These are phyloP conservation scores for Russula compacta DNA, from an alignment of 768 basidiomycete species.

Conservation along the genomic window DNA sequence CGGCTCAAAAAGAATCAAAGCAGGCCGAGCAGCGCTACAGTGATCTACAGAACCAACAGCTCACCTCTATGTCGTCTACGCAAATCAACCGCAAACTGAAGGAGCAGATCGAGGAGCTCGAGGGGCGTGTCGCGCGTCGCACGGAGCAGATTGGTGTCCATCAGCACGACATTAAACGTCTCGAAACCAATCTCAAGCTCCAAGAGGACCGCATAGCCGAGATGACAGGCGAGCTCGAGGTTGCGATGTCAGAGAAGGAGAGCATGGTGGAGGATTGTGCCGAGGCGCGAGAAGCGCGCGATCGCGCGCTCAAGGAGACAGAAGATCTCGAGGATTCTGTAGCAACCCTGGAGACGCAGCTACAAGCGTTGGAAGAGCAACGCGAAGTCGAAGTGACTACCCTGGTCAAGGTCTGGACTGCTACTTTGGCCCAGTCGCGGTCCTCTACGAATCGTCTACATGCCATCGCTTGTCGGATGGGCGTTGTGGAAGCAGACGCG, in stretches of 20 bases:
- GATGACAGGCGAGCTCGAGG: conserved; percentile 62
- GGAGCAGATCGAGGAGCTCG: conserved; percentile 60
- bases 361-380: conserved; percentile 21
- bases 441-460: not conserved
- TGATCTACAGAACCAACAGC: conserved; percentile 54
- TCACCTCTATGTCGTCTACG: conserved; percentile 47
- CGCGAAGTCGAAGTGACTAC: conserved; percentile 23
- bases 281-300: conserved; percentile 63
- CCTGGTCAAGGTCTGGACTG: conserved; percentile 22
- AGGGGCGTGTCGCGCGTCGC: conserved; percentile 51
- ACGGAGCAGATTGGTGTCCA: conserved; percentile 71
- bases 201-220: conserved; percentile 69
- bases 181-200: conserved; percentile 65
- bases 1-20: conserved; percentile 43
- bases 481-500: not conserved
- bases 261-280: conserved; percentile 83
- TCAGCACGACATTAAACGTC: conserved; percentile 67
- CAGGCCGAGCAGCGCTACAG: conserved; percentile 54
- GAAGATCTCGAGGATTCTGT: conserved; percentile 58
- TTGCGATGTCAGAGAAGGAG: conserved; percentile 54
- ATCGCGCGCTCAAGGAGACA: conserved; percentile 45
- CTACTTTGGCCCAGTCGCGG: conserved; percentile 9
- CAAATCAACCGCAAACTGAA: conserved; percentile 41
- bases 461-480: not conserved
- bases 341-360: conserved; percentile 35